Conservation (phyloP, 768 basidiomycete species). For the Phallus indusiatus region DNA sequence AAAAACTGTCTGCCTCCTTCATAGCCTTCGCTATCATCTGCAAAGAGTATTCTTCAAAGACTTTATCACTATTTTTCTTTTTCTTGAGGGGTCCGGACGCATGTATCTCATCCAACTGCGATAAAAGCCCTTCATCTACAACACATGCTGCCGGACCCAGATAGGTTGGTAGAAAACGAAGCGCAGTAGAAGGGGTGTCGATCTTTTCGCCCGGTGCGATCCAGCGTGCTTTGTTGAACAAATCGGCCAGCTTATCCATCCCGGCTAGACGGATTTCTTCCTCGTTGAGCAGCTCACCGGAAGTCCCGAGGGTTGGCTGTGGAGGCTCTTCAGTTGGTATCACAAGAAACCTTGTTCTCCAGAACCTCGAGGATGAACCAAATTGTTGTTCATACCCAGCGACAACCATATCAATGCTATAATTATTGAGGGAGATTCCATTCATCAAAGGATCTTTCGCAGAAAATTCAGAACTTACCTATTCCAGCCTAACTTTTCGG, state of each 20-base stretch:
- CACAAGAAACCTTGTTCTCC: conserved; percentile 89
- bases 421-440: neutral
- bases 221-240: conserved; percentile 82
- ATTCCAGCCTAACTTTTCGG: conserved; percentile 84
- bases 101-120: conserved; percentile 74
- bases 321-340: conserved; percentile 77
- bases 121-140: conserved; percentile 67
- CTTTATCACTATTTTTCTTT: conserved; percentile 71
- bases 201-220: conserved; percentile 48
- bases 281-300: conserved; percentile 69
- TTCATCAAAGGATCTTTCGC: neutral
- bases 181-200: conserved; percentile 33
- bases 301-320: conserved; percentile 35
- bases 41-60: conserved; percentile 58
- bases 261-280: conserved; percentile 85
- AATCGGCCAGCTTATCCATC: conserved; percentile 84
- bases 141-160: conserved; percentile 74
- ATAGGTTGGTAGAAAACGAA: conserved; percentile 77
- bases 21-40: conserved; percentile 68
- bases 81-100: conserved; percentile 61
- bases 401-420: conserved; percentile 78
- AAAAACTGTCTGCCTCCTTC: conserved; percentile 75
- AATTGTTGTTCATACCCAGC: conserved; percentile 75
- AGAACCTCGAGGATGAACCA: conserved; percentile 78
- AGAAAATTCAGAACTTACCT: conserved; percentile 31